Percentiles rank a stretch among this genome's conserved stretches.
phyloP scores from a whole-genome alignment of 257 asterid species.

The Solanum pinnatisectum region DNA sequence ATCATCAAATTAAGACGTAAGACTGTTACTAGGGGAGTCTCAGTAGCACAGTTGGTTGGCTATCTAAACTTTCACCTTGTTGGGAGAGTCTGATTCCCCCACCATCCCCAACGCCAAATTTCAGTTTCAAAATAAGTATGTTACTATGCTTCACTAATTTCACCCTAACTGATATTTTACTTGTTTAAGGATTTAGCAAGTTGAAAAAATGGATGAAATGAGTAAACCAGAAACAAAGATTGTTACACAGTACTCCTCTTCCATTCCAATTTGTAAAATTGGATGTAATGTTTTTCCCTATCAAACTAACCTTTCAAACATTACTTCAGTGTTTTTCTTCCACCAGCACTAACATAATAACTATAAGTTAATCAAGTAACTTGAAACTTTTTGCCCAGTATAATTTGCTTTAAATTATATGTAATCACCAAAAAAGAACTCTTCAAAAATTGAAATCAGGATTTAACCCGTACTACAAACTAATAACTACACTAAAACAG shows the following conservation, averaged over 20 bases:
- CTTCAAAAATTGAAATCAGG: not conserved
- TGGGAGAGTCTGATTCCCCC: not conserved
- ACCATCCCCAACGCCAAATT: not conserved
- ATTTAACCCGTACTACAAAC: not conserved
- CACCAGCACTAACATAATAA: not conserved
- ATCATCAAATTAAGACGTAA: not conserved
- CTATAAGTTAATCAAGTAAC: not conserved
- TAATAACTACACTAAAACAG: not conserved
- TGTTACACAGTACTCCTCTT: not conserved
- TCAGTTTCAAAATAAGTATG: not conserved
- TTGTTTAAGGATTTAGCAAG: not conserved
- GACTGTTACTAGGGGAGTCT: not conserved
- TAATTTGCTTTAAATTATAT: not conserved
- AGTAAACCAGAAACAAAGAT: not conserved
- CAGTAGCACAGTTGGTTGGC: not conserved
- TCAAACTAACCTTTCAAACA: not conserved
- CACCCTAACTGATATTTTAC: not conserved
- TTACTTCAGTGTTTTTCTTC: not conserved
- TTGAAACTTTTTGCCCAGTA: not conserved
- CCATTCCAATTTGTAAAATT: not conserved
- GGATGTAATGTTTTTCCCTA: not conserved
- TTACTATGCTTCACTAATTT: not conserved
- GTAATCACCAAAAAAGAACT: not conserved
- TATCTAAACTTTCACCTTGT: not conserved
- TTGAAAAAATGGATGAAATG: not conserved